These are phyloP conservation scores for Aureobasidium sp. DNA, from an alignment of 2,329 filamentous ascomycete species.

Conservation along the genomic window DNA sequence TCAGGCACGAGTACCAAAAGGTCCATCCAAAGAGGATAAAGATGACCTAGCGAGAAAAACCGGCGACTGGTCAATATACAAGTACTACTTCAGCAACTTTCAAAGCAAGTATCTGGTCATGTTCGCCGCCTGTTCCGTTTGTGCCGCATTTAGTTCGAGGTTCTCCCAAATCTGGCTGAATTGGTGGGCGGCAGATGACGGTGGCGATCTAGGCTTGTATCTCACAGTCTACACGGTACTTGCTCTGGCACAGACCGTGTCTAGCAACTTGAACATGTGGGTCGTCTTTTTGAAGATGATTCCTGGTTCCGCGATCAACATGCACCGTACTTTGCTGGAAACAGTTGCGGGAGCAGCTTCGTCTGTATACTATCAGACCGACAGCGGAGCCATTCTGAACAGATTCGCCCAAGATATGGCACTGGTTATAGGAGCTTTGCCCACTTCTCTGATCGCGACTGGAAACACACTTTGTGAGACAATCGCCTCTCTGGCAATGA, in stretches of 20 bases:
- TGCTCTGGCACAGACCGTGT: background rate
- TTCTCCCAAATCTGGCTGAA: background rate
- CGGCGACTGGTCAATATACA: background rate
- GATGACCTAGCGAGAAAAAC: background rate
- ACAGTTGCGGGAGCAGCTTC: constrained; percentile 21
- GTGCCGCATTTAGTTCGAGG: background rate
- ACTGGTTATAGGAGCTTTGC: constrained; percentile 33
- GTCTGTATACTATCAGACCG: constrained; percentile 36
- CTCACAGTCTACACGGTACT: background rate
- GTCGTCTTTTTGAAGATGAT: constrained; percentile 12
- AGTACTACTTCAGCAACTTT: background rate
- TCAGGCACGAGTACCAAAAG: background rate
- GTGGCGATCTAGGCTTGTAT: constrained; percentile 25
- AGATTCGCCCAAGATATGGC: background rate
- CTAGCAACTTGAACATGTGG: background rate
- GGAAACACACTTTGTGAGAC: constrained; percentile 29
- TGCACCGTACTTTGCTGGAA: constrained; percentile 27
- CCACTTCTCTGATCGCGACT: constrained; percentile 18
- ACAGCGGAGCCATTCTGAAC: constrained; percentile 38
- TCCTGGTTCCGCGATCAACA: constrained; percentile 19
- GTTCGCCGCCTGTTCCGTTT: background rate
- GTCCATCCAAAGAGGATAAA: background rate
- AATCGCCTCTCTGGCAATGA: background rate
- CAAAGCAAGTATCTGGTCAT: background rate
- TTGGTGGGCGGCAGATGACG: constrained; percentile 28